Base-by-base conservation (phyloP, 768 basidiomycete genomes). In the Panaeolus papilionaceus region DNA sequence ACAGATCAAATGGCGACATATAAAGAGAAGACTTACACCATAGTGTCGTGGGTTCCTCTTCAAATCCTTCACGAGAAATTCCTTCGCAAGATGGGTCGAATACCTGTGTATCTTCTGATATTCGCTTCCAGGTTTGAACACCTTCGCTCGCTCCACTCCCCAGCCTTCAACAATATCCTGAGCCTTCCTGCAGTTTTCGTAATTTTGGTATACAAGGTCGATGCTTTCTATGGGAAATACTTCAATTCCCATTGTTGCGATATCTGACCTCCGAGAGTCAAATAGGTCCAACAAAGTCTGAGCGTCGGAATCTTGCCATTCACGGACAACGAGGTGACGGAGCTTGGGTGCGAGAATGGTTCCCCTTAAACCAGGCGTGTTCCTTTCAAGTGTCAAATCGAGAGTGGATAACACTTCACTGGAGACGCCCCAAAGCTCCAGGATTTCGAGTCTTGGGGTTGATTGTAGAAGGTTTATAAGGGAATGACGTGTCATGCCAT, bases 21-120 rank as follows among this genome's bases (percentile, higher is more conserved):
- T 23, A 18, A 18, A 1, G 11, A 23, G 7, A 49, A 2, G 11
- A 16, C 54, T 58, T 16, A 58, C 54, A 2, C 54, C 54, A 18
- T 58, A 37, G 14, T 12, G 16, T 4, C 8, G 11, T 12, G 54
- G 54, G 28, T 58, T 37, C 28, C 54, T 58, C 54, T 58, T 37
- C 11, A 10, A 28, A 37, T 58, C 54, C 54, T 58, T 33, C 54
- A 33, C 3, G 12, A 58, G 33, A 58, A 58, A 58, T 28, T 14
- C 12, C 16, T 58, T 58, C 28, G 54, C 54, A 58, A 58, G 54
- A 23, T 58, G 54, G 2, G 26, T 58, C 12, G 54, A 28, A 33
- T n/a, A 58, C 3, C 54, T 33, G 33, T 58, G 54, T n/a, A 58
- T 58, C 28, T 58, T 58, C 9, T 58, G 54, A 11, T 58, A 58